phyloP scores from a whole-genome alignment of 2,329 filamentous ascomycete species.

The Aspergillus udagawae region DNA sequence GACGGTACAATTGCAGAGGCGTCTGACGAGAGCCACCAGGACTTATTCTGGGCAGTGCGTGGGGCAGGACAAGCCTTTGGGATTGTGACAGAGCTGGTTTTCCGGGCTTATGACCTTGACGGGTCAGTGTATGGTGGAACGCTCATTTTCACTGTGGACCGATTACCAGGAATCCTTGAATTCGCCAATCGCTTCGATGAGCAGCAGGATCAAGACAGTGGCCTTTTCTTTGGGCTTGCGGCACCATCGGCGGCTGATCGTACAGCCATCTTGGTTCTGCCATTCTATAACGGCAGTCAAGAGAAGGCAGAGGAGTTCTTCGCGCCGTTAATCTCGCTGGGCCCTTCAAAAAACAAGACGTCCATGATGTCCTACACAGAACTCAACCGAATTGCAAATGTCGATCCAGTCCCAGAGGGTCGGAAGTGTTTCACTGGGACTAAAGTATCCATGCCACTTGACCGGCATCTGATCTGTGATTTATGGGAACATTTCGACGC shows the following conservation, averaged over 20 bases:
- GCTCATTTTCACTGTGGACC: conserved; percentile 2
- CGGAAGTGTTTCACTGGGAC: conserved; percentile 5
- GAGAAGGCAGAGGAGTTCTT: conserved; percentile 2
- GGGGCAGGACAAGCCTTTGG: conserved; percentile 44
- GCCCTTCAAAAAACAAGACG: not conserved
- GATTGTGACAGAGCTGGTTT: conserved; percentile 40
- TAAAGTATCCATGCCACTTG: conserved; percentile 1
- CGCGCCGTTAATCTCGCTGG: not conserved
- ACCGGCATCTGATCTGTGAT: not conserved
- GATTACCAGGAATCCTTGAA: conserved; percentile 2
- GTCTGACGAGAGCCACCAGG: conserved; percentile 41
- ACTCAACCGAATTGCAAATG: conserved; percentile 3
- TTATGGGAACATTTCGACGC: conserved; percentile 1
- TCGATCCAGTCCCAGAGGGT: conserved; percentile 7
- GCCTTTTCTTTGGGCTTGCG: conserved; percentile 8
- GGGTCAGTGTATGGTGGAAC: conserved; percentile 1
- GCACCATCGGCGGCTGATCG: not conserved
- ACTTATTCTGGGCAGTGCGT: conserved; percentile 47
- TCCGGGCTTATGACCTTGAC: conserved; percentile 4
- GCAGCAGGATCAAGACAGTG: conserved; percentile 7
- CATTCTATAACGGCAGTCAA: conserved; percentile 3
- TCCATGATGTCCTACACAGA: conserved; percentile 6
- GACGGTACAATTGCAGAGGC: conserved; percentile 32
- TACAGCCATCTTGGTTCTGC: not conserved
- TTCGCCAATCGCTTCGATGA: conserved; percentile 8